Base-by-base conservation (phyloP, 2,329 filamentous ascomycete species). In the Curvularia lunata region DNA sequence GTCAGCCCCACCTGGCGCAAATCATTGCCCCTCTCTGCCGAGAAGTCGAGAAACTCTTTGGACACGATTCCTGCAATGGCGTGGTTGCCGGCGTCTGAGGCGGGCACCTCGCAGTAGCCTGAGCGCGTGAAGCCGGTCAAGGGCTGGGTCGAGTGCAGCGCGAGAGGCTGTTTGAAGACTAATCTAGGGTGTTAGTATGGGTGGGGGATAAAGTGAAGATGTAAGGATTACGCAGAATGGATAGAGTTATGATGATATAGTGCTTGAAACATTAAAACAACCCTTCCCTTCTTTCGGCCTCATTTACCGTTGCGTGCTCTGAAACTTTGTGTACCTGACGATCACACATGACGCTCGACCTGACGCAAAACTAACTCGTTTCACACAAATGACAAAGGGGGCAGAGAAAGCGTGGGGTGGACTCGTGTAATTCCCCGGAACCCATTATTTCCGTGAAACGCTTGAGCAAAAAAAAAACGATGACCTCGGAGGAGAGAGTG, bases 41-140 rank as follows among this genome's bases (percentile, higher is more conserved):
- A 81, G 77, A 85, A 88, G 68, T 87, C 84, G 32, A 88, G 83
- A 71, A 88, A 88, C 64, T 85, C 82, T 57, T 86, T 80, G 8
- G 83, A 85, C 1, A 88, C 77, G 27, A 85, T 66, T 63, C 80
- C 83, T 1, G 85, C 86, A 23, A 88, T 78, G 25, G 82, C 81
- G 69, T 88, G 86, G 71, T 87, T 88, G 21, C 86, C 86, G 18
- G 73, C 76, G 66, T 88, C 85, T 13, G 79, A 78, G 2, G 76
- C 71, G 4, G 82, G 84, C 4, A 83, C 80, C 59, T 83, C 78
- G 75, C 86, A 88, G 74, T 86, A 88, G 19, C 86, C 86, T 57
- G 85, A 85, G 47, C 85, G 82, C 63, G 84, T 82, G 78, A 82
- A 88, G 52, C 86, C 86, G 1, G 86, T 88, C 68, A 85, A 79